Evolutionary conservation across 2,329 filamentous ascomycete species (phyloP).

Genomic region (Pseudocercospora musae): DNA sequence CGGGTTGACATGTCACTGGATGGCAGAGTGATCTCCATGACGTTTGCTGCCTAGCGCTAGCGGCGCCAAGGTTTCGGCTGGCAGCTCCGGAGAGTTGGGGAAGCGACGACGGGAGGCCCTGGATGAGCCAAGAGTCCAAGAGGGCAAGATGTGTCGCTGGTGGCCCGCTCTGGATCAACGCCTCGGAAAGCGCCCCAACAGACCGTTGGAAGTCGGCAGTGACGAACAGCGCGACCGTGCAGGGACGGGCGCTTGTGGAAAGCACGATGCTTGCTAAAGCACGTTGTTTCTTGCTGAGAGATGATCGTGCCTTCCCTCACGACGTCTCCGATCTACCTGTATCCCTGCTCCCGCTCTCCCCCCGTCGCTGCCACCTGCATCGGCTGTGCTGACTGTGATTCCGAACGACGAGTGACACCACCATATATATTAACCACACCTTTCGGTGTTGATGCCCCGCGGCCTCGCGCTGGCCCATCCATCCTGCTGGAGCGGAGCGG

Average conservation of each 20-base stretch:
- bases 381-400: constrained; percentile 25
- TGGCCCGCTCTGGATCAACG: not conserved
- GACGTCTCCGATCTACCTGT: not conserved
- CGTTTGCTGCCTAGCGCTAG: not conserved
- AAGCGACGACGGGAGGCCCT: not conserved
- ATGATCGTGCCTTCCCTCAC: constrained; percentile 2
- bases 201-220: not conserved
- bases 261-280: constrained; percentile 3
- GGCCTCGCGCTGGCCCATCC: not conserved
- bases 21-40: not conserved
- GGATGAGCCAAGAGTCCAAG: not conserved
- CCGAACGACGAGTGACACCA: constrained; percentile 19
- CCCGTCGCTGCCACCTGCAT: not conserved
- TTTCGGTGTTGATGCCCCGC: not conserved
- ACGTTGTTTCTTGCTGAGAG: constrained; percentile 1
- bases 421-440: constrained; percentile 7
- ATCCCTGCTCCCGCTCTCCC: not conserved
- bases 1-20: not conserved
- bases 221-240: not conserved
- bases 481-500: not conserved
- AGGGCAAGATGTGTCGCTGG: not conserved
- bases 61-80: no score
- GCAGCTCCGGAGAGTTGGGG: not conserved
- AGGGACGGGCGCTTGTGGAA: not conserved
- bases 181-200: not conserved